Conservation (phyloP, 2,329 filamentous ascomycete genomes). For the Trichoderma sp. region DNA sequence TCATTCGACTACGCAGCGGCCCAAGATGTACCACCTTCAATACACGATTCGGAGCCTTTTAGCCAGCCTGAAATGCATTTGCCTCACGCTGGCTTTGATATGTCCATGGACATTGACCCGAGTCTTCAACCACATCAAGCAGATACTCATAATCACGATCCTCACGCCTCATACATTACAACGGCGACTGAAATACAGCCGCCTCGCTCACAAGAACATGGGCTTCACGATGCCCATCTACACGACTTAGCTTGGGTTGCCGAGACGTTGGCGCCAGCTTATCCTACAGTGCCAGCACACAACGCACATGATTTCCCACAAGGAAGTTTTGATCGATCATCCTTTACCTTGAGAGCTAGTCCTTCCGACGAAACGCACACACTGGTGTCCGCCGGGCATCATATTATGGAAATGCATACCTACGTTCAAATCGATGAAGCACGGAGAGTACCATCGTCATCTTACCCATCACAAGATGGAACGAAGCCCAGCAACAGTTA, state of each 20-base stretch:
- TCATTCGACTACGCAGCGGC: conserved; percentile 27
- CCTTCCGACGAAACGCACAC: conserved; percentile 2
- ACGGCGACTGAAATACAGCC: background rate
- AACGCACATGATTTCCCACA: background rate
- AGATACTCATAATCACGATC: background rate
- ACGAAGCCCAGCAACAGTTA: background rate
- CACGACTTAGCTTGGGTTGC: conserved; percentile 5
- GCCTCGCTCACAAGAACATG: background rate
- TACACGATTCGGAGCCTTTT: background rate
- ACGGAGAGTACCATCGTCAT: background rate
- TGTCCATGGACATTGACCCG: conserved; percentile 22
- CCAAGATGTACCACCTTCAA: conserved; percentile 18
- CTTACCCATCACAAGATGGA: background rate
- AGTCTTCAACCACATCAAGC: conserved; percentile 19
- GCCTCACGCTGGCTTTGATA: background rate
- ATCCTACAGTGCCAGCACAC: conserved; percentile 5
- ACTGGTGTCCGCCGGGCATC: background rate
- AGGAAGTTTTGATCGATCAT: conserved; percentile 5
- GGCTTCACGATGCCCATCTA: background rate
- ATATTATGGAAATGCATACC: background rate
- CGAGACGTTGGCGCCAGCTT: background rate
- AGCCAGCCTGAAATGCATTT: background rate
- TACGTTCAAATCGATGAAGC: background rate
- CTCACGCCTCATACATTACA: background rate
- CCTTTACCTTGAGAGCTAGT: conserved; percentile 1